A percentile compares a stretch with the other conserved stretches of the same genome.
phyloP scores from a whole-genome alignment of 2,329 filamentous ascomycete genomes.

The Cercospora brassicicola region DNA sequence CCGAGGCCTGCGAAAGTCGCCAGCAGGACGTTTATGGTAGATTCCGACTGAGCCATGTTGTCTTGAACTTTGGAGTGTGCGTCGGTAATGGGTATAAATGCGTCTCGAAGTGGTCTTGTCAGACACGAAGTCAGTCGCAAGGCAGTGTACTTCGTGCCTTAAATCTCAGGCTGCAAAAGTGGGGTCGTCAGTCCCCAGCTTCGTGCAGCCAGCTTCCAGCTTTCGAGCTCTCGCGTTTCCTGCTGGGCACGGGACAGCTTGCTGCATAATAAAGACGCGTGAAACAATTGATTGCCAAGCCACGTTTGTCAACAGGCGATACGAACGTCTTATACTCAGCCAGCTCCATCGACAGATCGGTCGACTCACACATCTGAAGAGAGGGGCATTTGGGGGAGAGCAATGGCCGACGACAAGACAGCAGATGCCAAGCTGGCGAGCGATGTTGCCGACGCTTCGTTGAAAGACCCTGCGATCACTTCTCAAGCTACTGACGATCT shows the following conservation, averaged over 20 bases:
- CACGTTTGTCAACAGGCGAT: background rate
- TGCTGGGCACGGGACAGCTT: background rate
- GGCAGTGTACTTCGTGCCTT: background rate
- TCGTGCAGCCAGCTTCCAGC: background rate
- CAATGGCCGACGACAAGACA: constrained; percentile 17
- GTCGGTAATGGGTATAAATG: background rate
- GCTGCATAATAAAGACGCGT: background rate
- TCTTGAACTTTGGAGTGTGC: background rate
- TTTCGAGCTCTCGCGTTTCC: background rate
- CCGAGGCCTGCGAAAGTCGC: constrained; percentile 80
- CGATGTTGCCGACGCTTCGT: constrained; percentile 25
- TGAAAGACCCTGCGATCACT: constrained; percentile 19
- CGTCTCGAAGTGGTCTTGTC: background rate
- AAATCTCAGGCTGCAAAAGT: background rate
- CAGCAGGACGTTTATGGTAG: constrained; percentile 74
- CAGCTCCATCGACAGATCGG: background rate
- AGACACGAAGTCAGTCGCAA: background rate
- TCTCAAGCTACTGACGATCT: constrained; percentile 25
- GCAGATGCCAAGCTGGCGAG: constrained; percentile 23
- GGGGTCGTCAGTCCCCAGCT: background rate
- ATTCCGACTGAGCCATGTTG: constrained; percentile 14
- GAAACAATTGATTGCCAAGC: background rate
- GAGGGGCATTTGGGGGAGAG: background rate
- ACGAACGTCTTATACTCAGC: background rate
- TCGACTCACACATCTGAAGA: background rate